Conservation (phyloP, 1,139 yeast species). For the Hemisphaericaspora xylofermentans region DNA sequence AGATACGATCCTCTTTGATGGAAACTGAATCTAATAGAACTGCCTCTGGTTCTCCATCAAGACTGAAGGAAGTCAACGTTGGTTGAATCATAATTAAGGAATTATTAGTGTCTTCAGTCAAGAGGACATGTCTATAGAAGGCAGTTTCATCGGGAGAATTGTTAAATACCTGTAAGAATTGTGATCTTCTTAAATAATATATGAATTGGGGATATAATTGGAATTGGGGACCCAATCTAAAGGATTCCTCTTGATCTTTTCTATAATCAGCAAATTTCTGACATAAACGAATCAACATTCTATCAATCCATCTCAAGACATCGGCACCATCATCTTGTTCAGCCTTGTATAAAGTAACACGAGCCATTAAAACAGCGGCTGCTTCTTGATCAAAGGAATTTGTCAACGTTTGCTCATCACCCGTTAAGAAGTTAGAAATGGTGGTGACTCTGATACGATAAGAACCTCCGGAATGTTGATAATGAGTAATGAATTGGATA, state of each 20-base stretch:
- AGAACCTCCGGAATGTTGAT: constrained; percentile 79
- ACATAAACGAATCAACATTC: constrained; percentile 51
- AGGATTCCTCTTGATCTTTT: constrained; percentile 47
- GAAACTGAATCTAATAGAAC: constrained; percentile 94
- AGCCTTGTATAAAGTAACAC: constrained; percentile 88
- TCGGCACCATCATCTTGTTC: constrained; percentile 65
- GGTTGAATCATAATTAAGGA: constrained; percentile 98
- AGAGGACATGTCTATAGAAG: constrained; percentile 87
- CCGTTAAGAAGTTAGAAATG: constrained; percentile 61
- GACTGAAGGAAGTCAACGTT: constrained; percentile 81
- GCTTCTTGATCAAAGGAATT: constrained; percentile 97
- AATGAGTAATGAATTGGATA: constrained; percentile 72
- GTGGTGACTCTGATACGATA: constrained; percentile 92
- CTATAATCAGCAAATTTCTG: constrained; percentile 53
- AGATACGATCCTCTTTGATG: constrained; percentile 82
- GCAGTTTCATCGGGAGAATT: constrained; percentile 99
- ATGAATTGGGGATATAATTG: constrained; percentile 86
- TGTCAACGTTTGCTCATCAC: constrained; percentile 49
- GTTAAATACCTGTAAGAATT: constrained; percentile 93
- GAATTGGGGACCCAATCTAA: constrained; percentile 48
- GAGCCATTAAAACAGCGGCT: constrained; percentile 93
- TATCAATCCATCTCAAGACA: constrained; percentile 52
- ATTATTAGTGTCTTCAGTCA: constrained; percentile 88
- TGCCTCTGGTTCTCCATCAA: constrained; percentile 81
- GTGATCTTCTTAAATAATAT: constrained; percentile 94